Evolutionary conservation across 1,139 yeast genomes (phyloP).

Genomic region (Yamadazyma membranifaciens): DNA sequence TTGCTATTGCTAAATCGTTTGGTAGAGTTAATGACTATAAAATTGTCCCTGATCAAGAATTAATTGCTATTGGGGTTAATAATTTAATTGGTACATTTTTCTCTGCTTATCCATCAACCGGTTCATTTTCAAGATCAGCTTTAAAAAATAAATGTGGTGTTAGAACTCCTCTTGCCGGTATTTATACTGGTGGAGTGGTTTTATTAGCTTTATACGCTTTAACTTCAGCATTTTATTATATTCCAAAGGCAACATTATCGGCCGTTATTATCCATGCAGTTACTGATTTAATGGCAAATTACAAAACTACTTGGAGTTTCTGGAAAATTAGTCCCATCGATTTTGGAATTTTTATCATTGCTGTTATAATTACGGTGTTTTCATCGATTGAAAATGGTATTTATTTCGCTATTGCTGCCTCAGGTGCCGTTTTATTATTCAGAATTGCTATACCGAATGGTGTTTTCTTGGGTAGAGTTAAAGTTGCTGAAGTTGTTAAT

Average conservation of each 20-base stretch:
- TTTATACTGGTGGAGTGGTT: conserved; percentile 87
- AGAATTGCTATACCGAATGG: conserved; percentile 82
- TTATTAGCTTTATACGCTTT: conserved; percentile 81
- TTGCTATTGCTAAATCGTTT: conserved; percentile 89
- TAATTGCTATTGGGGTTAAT: conserved; percentile 90
- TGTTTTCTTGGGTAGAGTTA: conserved; percentile 74
- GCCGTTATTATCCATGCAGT: conserved; percentile 97
- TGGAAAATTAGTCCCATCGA: conserved; percentile 80
- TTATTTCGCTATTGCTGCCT: conserved; percentile 85
- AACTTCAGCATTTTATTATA: conserved; percentile 80
- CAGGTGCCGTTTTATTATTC: conserved; percentile 70
- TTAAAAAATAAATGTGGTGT: conserved; percentile 95
- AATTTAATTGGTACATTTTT: conserved; percentile 90
- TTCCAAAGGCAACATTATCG: conserved; percentile 83
- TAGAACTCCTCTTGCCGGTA: conserved; percentile 90
- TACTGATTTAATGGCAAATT: conserved; percentile 76
- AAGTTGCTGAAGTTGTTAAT: conserved; percentile 65
- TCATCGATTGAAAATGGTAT: conserved; percentile 85
- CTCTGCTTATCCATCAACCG: conserved; percentile 94
- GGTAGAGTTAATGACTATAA: conserved; percentile 92
- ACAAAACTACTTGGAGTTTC: conserved; percentile 67
- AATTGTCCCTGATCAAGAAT: conserved; percentile 89
- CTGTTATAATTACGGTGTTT: conserved; percentile 78
- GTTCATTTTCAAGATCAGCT: conserved; percentile 94
- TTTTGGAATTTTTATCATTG: conserved; percentile 69